Base-by-base conservation (phyloP, 352 stramenopile species). In the Phytopythium ostracodes region DNA sequence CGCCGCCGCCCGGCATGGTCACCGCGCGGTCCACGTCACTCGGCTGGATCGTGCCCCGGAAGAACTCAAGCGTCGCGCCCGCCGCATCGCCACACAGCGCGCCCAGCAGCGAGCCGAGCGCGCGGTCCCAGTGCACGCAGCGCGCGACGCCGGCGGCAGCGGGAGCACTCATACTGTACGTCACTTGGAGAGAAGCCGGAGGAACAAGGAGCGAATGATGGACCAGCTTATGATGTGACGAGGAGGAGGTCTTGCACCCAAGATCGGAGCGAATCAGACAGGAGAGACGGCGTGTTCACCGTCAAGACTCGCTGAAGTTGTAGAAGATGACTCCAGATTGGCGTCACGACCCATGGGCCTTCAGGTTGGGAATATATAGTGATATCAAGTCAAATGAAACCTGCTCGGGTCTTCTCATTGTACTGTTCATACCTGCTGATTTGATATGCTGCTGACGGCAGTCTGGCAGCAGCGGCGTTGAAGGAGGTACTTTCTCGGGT, bases 21-120 rank as follows among this genome's bases (percentile, higher is more conserved):
- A 88, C 75, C 1, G 78, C 78, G 4, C 18, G 25, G 10, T 60
- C 58, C 9, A 75, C 73, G 36, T 71, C 55, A 4, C 42, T 7
- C 10, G 58, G 20, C 25, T 59, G 68, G 59, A 88, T 84, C 22
- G 59, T 36, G 7, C 60, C 54, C 1, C 38, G 60, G 11, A 56
- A 63, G 47, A 88, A 85, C 67, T 88, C 78, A 63, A 88, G 78
- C 25, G 68, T 76, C 40, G 78, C 78, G 24, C 78, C 78, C 4
- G 78, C 74, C 20, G 78, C 78, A 40, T 85, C 78, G 17, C 73
- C 78, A 24, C 74, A 84, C 29, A 85, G 46, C 31, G 75, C 53
- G 12, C 78, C 78, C 9, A 88, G 63, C 53, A 88, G 75, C 15
- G 78, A 66, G 40, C 78, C 78, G 54, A 83, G 73, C 44, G 73